A percentile compares a stretch with the other conserved stretches of the same genome.
Conservation (phyloP, 805 yeast species). For the Candida sanyiensis region DNA sequence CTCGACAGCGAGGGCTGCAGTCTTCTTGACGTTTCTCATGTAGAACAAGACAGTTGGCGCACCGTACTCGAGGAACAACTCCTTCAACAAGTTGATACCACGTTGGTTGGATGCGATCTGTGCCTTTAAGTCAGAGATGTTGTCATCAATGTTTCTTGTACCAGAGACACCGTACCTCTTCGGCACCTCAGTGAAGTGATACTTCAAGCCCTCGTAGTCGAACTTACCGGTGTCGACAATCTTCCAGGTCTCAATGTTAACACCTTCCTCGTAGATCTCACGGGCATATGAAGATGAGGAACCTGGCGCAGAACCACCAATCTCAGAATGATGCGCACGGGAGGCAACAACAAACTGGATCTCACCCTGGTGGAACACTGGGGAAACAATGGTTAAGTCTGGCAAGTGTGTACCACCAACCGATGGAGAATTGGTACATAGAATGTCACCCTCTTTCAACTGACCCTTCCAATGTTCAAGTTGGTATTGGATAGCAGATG, state of each 20-base stretch:
- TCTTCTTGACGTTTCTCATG: conserved; percentile 40
- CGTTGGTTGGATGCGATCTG: conserved; percentile 49
- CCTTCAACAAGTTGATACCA: conserved; percentile 41
- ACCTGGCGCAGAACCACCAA: conserved; percentile 57
- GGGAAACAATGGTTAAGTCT: conserved; percentile 52
- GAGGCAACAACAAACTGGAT: conserved; percentile 51
- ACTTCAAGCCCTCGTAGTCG: conserved; percentile 45
- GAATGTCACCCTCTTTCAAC: conserved; percentile 38
- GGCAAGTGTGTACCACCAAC: conserved; percentile 46
- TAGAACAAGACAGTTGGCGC: conserved; percentile 38
- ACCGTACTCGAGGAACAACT: conserved; percentile 39
- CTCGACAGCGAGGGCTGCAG: conserved; percentile 45
- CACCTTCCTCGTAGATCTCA: conserved; percentile 51
- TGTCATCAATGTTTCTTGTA: conserved; percentile 48
- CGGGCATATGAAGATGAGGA: conserved; percentile 52
- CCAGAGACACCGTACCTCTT: conserved; percentile 48
- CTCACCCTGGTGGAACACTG: conserved; percentile 43
- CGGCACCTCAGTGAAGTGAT: conserved; percentile 42
- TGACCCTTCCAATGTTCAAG: conserved; percentile 34
- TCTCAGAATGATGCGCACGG: conserved; percentile 59
- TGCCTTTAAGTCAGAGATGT: conserved; percentile 43
- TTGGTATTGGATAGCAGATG: conserved; percentile 35
- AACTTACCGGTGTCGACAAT: conserved; percentile 44
- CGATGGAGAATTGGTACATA: conserved; percentile 38
- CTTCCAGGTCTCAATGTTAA: conserved; percentile 46